Evolutionary conservation across 306 rosid genomes (phyloP).

Genomic region (Dalbergia cultrata): DNA sequence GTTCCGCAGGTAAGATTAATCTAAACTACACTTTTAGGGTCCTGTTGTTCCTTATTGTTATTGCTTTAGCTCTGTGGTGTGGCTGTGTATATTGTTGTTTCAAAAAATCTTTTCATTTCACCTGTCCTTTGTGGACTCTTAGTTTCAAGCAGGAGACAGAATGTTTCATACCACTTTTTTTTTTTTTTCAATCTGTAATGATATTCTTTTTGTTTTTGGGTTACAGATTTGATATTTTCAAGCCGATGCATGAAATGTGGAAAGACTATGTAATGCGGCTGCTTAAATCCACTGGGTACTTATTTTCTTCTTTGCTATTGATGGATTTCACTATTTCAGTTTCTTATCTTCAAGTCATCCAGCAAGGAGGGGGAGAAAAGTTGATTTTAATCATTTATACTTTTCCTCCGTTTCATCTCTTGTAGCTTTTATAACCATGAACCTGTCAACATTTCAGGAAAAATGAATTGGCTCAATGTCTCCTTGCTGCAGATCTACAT

Average conservation of each 20-base stretch:
- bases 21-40: constrained; percentile 13
- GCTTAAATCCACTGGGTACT: constrained; percentile 68
- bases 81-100: constrained; percentile 18
- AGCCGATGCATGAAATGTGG: constrained; percentile 94
- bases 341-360: constrained; percentile 7
- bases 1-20: constrained; percentile 63
- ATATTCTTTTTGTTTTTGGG: constrained; percentile 30
- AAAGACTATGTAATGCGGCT: constrained; percentile 67
- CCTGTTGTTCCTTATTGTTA: constrained; percentile 14
- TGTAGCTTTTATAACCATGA: constrained; percentile 40
- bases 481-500: constrained; percentile 83
- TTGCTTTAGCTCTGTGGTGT: not conserved
- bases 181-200: constrained; percentile 4
- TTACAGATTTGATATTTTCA: constrained; percentile 70
- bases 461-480: constrained; percentile 77
- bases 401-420: not conserved
- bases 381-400: not conserved
- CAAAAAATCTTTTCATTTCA: not conserved
- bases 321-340: not conserved
- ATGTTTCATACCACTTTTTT: not conserved
- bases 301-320: constrained; percentile 35
- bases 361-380: not conserved
- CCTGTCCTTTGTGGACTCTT: constrained; percentile 25
- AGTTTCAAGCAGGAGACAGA: constrained; percentile 15
- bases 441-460: constrained; percentile 64